Evolutionary conservation across 768 basidiomycete genomes (phyloP).

Genomic region (Dentipellis fragilis): DNA sequence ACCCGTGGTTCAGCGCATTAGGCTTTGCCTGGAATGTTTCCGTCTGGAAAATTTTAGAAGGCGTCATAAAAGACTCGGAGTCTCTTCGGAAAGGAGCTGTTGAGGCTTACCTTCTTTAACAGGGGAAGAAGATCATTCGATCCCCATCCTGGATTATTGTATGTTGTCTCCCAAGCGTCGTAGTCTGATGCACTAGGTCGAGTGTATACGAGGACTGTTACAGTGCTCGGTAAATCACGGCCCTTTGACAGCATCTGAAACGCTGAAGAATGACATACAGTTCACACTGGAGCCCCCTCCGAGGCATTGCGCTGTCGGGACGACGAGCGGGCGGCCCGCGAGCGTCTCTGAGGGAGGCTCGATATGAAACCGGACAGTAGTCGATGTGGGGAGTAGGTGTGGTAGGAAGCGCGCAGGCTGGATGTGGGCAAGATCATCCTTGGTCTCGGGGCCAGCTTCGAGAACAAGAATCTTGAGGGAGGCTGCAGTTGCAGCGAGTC

Average conservation of each 20-base stretch:
- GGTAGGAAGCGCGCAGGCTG: slow-evolving; percentile 44
- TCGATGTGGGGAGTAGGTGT: slow-evolving; percentile 29
- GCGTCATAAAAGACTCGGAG: not conserved
- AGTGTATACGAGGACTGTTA: slow-evolving; percentile 36
- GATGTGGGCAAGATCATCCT: slow-evolving; percentile 33
- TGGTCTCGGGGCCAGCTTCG: slow-evolving; percentile 46
- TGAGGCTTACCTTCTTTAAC: slow-evolving; percentile 38
- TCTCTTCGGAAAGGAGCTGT: not conserved
- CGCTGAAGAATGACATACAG: slow-evolving; percentile 22
- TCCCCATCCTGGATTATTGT: slow-evolving; percentile 53
- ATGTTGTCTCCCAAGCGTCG: slow-evolving; percentile 45
- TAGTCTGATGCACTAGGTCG: slow-evolving; percentile 55
- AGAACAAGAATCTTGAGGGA: slow-evolving; percentile 47
- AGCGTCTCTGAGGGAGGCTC: slow-evolving; percentile 31
- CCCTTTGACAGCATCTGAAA: no score
- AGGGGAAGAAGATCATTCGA: slow-evolving; percentile 47
- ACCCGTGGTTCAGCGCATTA: slow-evolving; percentile 32
- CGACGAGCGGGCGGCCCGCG: slow-evolving; percentile 32
- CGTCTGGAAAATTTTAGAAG: slow-evolving; percentile 17
- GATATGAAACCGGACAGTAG: slow-evolving; percentile 34
- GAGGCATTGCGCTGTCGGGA: slow-evolving; percentile 38
- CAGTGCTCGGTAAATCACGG: no score
- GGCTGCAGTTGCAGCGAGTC: slow-evolving; percentile 44
- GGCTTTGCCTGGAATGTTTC: slow-evolving; percentile 28
- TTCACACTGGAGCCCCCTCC: slow-evolving; percentile 60